Evolutionary conservation across 169 alveolate genomes (phyloP).

Genomic region (Eimeria falciformis): DNA sequence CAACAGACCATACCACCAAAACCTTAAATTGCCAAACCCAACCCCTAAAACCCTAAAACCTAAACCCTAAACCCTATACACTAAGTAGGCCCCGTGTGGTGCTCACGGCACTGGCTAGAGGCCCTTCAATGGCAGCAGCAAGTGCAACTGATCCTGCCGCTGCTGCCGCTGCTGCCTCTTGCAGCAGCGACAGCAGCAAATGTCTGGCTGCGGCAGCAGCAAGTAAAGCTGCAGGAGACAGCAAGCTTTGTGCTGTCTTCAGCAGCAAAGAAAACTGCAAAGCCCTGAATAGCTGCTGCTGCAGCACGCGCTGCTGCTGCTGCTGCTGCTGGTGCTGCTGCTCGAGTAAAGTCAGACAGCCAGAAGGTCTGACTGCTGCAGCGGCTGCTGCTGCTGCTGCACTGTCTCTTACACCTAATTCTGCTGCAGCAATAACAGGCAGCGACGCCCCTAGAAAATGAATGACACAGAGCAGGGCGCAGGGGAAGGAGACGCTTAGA

Average conservation of each 20-base stretch:
- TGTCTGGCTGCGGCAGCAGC: conserved; percentile 50
- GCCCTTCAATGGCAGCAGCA: conserved; percentile 21
- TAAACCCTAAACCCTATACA: not conserved
- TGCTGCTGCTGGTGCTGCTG: conserved; percentile 1
- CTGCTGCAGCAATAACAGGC: conserved; percentile 45
- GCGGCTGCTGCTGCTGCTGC: not conserved
- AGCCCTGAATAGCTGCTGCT: conserved; percentile 43
- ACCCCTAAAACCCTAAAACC: not conserved
- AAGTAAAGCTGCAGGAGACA: conserved; percentile 15
- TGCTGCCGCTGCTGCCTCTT: conserved; percentile 52
- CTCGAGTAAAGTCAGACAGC: not conserved
- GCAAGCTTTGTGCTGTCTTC: conserved; percentile 9
- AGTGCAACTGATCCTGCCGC: conserved; percentile 36
- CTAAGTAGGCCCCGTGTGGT: not conserved
- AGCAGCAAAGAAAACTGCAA: conserved; percentile 36
- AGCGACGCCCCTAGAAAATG: conserved; percentile 33
- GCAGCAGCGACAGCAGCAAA: conserved; percentile 33
- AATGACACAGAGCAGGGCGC: conserved; percentile 53
- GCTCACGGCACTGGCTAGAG: conserved; percentile 46
- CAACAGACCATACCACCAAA: not conserved
- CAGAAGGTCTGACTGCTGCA: not conserved
- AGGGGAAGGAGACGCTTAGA: not conserved
- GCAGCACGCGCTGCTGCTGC: conserved; percentile 18
- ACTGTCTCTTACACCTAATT: not conserved
- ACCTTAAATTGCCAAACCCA: not conserved